Base-by-base conservation (phyloP, 345 rosid genomes). In the Arabidopsis suecica region DNA sequence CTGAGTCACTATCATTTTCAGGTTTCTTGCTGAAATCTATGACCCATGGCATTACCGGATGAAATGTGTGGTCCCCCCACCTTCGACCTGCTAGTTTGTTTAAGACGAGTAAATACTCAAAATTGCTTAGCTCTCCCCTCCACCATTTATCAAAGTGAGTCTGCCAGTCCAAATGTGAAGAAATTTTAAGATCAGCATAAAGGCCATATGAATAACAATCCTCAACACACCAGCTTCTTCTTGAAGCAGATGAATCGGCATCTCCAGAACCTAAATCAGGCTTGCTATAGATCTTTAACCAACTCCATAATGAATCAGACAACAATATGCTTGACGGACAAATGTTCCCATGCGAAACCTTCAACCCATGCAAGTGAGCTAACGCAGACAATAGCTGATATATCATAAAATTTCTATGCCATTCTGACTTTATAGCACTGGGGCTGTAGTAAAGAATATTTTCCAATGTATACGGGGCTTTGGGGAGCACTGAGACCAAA, bases 11-110 rank as follows among this genome's bases (percentile, higher is more conserved):
- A 82, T 81, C 83, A 66, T 87, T 86, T 74, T 82, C 90, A 28
- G 98, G 96, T 71, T 83, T 87, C 68, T 82, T 61, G 82, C 92
- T 91, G 78, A 93, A 93, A 86, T 93, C 98, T 84, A 91, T 84
- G 50, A 91, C 97, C 97, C 98, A 93, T 14, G 97, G 98, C 97
- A 93, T 86, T 63, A 93, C 91, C 7, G 92, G 89, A 83, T 93
- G 94, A 83, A 93, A 89, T 57, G 96, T 85, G 64, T 89, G 87
- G 72, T 93, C 98, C 51, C 97, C 98, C 98, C 98, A 93, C 81
- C 93, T 85, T 85, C 98, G 88, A 42, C 98, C 98, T 51, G 96
- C 92, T 77, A 93, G 76, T 80, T 78, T 89, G 80, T 89, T 93
- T 65, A 93, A 77, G 82, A 88, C 62, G 55, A 93, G 97, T 67